phyloP scores from a whole-genome alignment of 768 basidiomycete genomes.

The Kwoniella mangroviensis region DNA sequence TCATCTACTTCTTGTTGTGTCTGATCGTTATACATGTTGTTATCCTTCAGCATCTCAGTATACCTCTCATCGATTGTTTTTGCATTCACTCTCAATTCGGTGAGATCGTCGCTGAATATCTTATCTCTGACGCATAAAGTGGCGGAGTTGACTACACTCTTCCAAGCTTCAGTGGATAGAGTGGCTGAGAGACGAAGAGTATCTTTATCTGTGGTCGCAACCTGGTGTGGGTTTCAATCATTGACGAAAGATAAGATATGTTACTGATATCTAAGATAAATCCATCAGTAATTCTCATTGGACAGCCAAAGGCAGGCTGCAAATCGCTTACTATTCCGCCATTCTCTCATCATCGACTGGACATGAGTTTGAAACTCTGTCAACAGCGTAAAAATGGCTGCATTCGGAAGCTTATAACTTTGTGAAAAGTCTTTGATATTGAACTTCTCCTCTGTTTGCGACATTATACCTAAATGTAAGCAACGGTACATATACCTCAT shows the following conservation, averaged over 20 bases:
- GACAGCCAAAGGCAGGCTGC: neutral
- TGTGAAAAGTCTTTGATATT: no score
- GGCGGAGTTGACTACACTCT: neutral
- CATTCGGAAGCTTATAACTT: no score
- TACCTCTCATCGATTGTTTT: neutral
- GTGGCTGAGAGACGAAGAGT: neutral
- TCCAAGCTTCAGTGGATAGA: neutral
- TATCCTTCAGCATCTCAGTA: neutral
- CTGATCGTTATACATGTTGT: neutral
- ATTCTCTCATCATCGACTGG: no score
- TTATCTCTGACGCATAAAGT: neutral
- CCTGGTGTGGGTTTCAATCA: neutral
- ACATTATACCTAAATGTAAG: no score
- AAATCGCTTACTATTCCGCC: no score
- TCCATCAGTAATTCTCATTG: neutral
- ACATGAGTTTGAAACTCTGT: no score
- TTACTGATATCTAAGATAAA: neutral
- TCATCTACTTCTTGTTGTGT: neutral
- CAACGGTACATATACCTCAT: no score
- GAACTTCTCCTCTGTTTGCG: no score
- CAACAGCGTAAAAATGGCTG: no score
- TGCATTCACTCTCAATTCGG: neutral
- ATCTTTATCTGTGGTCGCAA: neutral
- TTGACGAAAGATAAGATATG: neutral
- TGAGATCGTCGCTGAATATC: neutral